Conservation (phyloP, 2,329 filamentous ascomycete species). For the Teratosphaeria nubilosa region DNA sequence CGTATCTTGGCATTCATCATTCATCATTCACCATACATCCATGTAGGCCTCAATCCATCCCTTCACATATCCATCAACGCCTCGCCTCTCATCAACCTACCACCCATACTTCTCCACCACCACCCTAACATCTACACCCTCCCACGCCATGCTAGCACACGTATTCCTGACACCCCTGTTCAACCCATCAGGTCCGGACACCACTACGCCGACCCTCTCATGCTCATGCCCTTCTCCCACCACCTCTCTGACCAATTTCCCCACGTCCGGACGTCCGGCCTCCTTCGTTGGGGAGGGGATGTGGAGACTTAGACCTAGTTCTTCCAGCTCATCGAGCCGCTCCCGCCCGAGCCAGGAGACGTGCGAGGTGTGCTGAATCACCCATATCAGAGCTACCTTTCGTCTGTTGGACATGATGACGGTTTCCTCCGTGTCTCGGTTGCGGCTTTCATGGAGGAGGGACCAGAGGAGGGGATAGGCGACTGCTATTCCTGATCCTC, state of each 20-base stretch:
- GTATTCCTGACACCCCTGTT: conserved; percentile 51
- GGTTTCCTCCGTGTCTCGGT: neutral
- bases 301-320: conserved; percentile 42
- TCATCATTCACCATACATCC: too few relatives aligned
- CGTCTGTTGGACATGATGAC: conserved; percentile 13
- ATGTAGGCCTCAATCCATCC: too few relatives aligned
- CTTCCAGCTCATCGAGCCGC: conserved; percentile 40
- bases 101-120: conserved; percentile 60
- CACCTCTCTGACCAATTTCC: conserved; percentile 32
- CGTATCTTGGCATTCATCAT: too few relatives aligned
- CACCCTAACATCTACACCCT: conserved; percentile 43
- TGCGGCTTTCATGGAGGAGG: conserved; percentile 14
- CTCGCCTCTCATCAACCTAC: conserved; percentile 26
- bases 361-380: conserved; percentile 46
- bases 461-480: conserved; percentile 51
- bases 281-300: conserved; percentile 46
- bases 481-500: conserved; percentile 56
- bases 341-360: conserved; percentile 44
- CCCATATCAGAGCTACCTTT: conserved; percentile 43
- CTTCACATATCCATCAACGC: too few relatives aligned
- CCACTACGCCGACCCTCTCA: conserved; percentile 42
- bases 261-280: conserved; percentile 45
- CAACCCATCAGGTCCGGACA: conserved; percentile 53
- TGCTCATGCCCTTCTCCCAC: conserved; percentile 18
- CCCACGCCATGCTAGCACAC: conserved; percentile 40